Base-by-base conservation (phyloP, 176 grass and related monocot species). In the Paspalum vaginatum region DNA sequence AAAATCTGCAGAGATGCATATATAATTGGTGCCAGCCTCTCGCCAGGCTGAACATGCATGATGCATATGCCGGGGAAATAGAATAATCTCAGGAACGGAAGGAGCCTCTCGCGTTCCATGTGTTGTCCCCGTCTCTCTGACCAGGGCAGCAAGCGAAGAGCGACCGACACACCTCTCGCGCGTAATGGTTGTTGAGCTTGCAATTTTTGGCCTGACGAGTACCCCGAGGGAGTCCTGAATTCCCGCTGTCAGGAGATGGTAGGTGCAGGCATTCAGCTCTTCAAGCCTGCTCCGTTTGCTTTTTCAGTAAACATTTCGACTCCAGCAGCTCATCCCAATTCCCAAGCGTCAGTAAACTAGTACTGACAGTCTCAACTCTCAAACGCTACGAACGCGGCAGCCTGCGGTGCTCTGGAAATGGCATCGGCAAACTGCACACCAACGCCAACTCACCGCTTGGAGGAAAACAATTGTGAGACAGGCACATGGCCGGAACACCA, bases 11-110 rank as follows among this genome's bases (percentile, higher is more conserved):
- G 16, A 40, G 54, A 52, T 53, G 17, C 21, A 14, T 46, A 25
- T 11, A 77, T 82, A 41, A 87, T 87, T 82, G 79, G 41, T 69
- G 85, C 85, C 79, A 82, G 44, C 72, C 55, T 53, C 56, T 77
- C 61, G 79, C 79, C 85, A 87, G 85, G 79, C 79, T 83, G 73
- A 83, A 37, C 73, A 55, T 27, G 32, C 32, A 32, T 32, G 32
- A 55, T 27, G 79, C 79, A 37, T 24, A 49, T 74, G 69, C 49
- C 18, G 56, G 32, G 58, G 16, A 52, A 76, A 71, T 77, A 82
- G 72, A 82, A 20, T 83, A 83, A 26, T 12, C 6, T 37, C 24
- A 52, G 61, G 7, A 45, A 49, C 2, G 65, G 57, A 77, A 64
- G 38, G 25, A 61, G 38, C 65, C 55, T 17, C 68, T 56, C 66